A percentile compares a stretch with the other conserved stretches of the same genome.
Conservation (phyloP, 2,329 filamentous ascomycete genomes). For the Phialophora verrucosa region DNA sequence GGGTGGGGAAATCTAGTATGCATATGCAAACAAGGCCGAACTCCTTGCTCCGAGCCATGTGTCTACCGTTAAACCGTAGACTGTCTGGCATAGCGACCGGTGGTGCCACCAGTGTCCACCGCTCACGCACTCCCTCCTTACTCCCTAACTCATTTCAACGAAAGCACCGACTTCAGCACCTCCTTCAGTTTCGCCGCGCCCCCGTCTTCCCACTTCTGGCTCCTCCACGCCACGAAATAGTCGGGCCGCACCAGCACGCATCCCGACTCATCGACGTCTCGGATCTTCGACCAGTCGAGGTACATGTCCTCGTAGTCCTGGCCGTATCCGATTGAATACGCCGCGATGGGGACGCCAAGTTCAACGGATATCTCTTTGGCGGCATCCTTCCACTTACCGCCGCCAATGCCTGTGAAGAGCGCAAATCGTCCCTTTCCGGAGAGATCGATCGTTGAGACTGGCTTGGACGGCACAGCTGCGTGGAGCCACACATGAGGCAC, state of each 20-base stretch:
- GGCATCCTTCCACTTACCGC: slow-evolving; percentile 59
- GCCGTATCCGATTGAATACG: slow-evolving; percentile 60
- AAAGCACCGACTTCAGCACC: slow-evolving; percentile 21
- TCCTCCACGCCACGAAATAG: slow-evolving; percentile 63
- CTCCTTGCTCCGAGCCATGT: too few species aligned
- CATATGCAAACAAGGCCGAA: too few species aligned
- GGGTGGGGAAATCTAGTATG: too few species aligned
- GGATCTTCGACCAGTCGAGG: slow-evolving; percentile 61
- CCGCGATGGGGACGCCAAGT: slow-evolving; percentile 55
- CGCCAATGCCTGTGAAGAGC: slow-evolving; percentile 62
- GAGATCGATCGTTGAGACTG: slow-evolving; percentile 64
- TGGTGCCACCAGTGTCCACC: too few species aligned
- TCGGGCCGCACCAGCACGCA: slow-evolving; percentile 65
- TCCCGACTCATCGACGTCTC: slow-evolving; percentile 63
- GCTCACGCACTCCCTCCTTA: too few species aligned
- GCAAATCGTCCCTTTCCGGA: slow-evolving; percentile 61
- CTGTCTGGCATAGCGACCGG: too few species aligned
- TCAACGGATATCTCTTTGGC: slow-evolving; percentile 47
- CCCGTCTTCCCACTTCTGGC: slow-evolving; percentile 18
- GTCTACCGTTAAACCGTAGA: too few species aligned
- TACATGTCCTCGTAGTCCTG: slow-evolving; percentile 68
- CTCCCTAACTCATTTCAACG: background rate
- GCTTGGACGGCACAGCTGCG: slow-evolving; percentile 49
- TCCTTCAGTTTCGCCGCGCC: slow-evolving; percentile 13
- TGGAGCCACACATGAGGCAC: slow-evolving; percentile 69